Evolutionary conservation across 2,329 filamentous ascomycete species (phyloP), one percentile per base, ranked within the genome.

Genomic region (Cladophialophora immunda): DNA sequence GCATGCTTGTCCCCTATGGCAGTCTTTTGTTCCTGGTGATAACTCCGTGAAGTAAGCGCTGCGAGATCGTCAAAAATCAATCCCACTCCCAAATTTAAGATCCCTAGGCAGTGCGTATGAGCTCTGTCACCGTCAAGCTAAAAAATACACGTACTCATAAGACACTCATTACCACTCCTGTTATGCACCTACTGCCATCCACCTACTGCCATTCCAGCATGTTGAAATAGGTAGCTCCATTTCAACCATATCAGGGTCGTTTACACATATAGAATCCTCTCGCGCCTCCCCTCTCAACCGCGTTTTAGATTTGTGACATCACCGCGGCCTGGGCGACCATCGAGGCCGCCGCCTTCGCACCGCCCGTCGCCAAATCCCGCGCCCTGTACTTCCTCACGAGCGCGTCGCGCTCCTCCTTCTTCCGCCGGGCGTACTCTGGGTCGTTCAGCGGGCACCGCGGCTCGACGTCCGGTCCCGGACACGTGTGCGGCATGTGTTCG

Each of bases 391-490:
- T 50, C 9, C 22, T 11, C 22, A 50, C 45, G 19, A 50, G 45
- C 13, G 6, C 3, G 9, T 50, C 45, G 19, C 45, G 45, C 22
- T 50, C 45, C 22, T 50, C 19, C 45, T 50, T 50, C 45, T 50
- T 50, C 8, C 9, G 19, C 19, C 22, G 19, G 19, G 45, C 45
- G 22, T 50, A 50, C 2, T 50, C 45, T 6, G 13, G 8, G 45
- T 50, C 45, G 45, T 50, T 50, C 9, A 50, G 45, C 8, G 45
- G 45, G 22, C 45, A 50, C 22, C 19, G 45, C 19, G 45, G 45
- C 22, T 50, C 45, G 22, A 27, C 3, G 45, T 50, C 45, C 45
- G 45, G 45, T 5, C 45, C 45, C 2, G 22, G 2, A 22, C 45
- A 50, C 2, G 45, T 50, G 22, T 50, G 45, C 22, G 41, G 41